Evolutionary conservation across 1,284 basidiomycete species (phyloP), one percentile per base, ranked within the genome.

Genomic region (Fereydounia khargensis): DNA sequence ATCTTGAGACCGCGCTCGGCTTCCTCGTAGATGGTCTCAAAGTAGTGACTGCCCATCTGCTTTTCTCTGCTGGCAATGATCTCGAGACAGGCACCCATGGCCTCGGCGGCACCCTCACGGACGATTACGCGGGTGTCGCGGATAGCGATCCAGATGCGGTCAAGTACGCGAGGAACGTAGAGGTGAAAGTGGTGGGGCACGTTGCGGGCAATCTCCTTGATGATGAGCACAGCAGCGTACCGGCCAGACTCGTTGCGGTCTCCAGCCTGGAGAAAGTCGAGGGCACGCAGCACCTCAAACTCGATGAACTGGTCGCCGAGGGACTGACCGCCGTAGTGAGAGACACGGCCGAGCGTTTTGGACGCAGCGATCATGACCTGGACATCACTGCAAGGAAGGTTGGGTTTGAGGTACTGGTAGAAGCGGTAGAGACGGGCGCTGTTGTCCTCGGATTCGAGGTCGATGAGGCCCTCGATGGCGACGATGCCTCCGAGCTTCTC

Each of bases 221-320:
- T 68, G 53, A 77, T 74, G 23, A 76, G 62, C 13, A 76, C 75
- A 4, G 75, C 73, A 4, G 75, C 76, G 28, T 74, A 76, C 18
- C 76, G 46, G 6, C 70, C 74, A 7, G 65, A 67, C 44, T 77
- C 75, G 61, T 84, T 84, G 18, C 73, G 64, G 23, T 76, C 75
- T 28, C 78, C 60, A 11, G 53, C 38, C 47, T 73, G 68, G 58
- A 91, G 82, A 39, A 89, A 78, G 59, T 86, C 85, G 38, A 91
- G 86, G 4, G 88, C 88, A 23, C 83, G 83, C 30, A 85, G 85
- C 7, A 91, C 86, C 71, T 91, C 88, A 53, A 82, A 85, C 61
- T 89, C 87, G 82, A 91, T 88, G 68, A 91, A 90, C 14, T 84
- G 81, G 67, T 91, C 89, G 43, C 88, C 89, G 68, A 91, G 87